phyloP scores from a whole-genome alignment of 805 yeast genomes.

The Candida loeiensis region DNA sequence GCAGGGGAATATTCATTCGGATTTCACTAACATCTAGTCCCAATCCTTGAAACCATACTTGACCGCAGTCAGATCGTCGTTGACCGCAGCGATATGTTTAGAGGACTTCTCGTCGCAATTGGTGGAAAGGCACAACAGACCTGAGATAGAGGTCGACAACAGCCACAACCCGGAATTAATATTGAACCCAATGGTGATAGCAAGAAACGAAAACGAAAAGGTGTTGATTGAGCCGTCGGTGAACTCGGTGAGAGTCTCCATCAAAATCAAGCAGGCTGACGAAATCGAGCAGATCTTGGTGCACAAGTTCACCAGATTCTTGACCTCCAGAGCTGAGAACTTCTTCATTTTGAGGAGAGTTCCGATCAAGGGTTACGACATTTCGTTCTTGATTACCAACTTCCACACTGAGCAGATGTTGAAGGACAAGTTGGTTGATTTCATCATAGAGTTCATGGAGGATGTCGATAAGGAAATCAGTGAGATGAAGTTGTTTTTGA shows the following conservation, averaged over 20 bases:
- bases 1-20: neutral
- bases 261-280: slow-evolving; percentile 94
- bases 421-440: slow-evolving; percentile 92
- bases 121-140: slow-evolving; percentile 95
- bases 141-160: slow-evolving; percentile 87
- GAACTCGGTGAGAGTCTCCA: slow-evolving; percentile 86
- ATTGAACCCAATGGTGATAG: slow-evolving; percentile 82
- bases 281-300: slow-evolving; percentile 94
- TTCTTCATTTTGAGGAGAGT: slow-evolving; percentile 88
- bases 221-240: slow-evolving; percentile 92
- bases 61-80: slow-evolving; percentile 87
- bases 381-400: slow-evolving; percentile 89
- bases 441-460: slow-evolving; percentile 97
- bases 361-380: slow-evolving; percentile 88
- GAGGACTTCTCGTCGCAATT: slow-evolving; percentile 93
- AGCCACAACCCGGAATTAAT: slow-evolving; percentile 71
- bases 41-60: slow-evolving; percentile 96
- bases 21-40: slow-evolving; percentile 46
- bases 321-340: slow-evolving; percentile 93
- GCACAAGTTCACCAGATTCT: slow-evolving; percentile 88
- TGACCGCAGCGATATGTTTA: slow-evolving; percentile 88
- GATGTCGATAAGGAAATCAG: slow-evolving; percentile 98
- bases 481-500: slow-evolving; percentile 94
- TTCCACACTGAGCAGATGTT: slow-evolving; percentile 94
- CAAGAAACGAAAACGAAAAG: slow-evolving; percentile 90